These are phyloP conservation scores for Stachybotrys echinatus DNA, from an alignment of 2,329 filamentous ascomycete species.

Conservation along the genomic window DNA sequence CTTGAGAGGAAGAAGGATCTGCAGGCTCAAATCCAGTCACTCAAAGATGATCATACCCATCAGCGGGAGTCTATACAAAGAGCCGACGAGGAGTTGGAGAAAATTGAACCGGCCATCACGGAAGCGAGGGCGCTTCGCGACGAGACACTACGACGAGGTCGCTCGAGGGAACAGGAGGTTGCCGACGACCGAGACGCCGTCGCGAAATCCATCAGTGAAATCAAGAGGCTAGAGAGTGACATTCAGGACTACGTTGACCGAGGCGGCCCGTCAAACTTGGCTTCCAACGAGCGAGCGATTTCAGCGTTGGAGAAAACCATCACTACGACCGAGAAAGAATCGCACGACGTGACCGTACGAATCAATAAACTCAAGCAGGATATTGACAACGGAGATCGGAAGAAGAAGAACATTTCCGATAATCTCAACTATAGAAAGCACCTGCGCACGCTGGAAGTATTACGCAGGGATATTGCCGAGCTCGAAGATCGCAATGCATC, in stretches of 20 bases:
- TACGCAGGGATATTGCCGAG: slow-evolving; percentile 65
- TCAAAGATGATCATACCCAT: slow-evolving; percentile 61
- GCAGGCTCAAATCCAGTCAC: slow-evolving; percentile 64
- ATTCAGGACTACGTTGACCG: slow-evolving; percentile 75
- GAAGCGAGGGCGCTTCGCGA: slow-evolving; percentile 73
- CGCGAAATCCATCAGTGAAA: slow-evolving; percentile 68
- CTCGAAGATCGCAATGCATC: slow-evolving; percentile 76
- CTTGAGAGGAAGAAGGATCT: slow-evolving; percentile 77
- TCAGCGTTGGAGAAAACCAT: slow-evolving; percentile 62
- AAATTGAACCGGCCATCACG: slow-evolving; percentile 68
- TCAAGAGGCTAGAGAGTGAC: slow-evolving; percentile 69
- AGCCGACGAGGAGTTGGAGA: slow-evolving; percentile 67
- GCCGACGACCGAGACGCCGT: slow-evolving; percentile 67
- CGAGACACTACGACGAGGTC: slow-evolving; percentile 67
- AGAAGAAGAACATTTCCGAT: slow-evolving; percentile 80
- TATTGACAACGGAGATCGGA: slow-evolving; percentile 72
- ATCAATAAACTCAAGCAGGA: slow-evolving; percentile 75
- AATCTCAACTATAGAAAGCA: slow-evolving; percentile 84
- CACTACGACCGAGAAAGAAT: slow-evolving; percentile 59
- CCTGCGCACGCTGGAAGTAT: slow-evolving; percentile 58
- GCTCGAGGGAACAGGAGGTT: slow-evolving; percentile 66
- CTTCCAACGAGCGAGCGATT: slow-evolving; percentile 64
- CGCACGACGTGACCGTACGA: slow-evolving; percentile 59
- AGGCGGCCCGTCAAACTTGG: slow-evolving; percentile 68
- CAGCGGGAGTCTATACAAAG: slow-evolving; percentile 65